Conservation (phyloP, 2,329 filamentous ascomycete species). For the Colletotrichum scovillei region DNA sequence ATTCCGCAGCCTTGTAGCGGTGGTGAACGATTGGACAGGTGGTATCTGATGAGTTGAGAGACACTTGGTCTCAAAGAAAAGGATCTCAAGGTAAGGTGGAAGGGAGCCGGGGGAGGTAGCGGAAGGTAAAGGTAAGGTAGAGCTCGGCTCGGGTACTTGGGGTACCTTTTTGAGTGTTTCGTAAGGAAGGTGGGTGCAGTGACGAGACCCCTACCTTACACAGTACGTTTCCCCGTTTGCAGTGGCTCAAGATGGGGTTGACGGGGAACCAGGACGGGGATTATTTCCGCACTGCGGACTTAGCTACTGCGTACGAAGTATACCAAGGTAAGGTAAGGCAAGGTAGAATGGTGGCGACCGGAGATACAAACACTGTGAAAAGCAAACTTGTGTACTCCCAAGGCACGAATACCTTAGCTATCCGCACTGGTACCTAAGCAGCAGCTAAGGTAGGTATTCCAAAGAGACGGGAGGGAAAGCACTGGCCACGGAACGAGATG, state of each 20-base stretch:
- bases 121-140: slow-evolving; percentile 5
- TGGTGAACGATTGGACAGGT: background rate
- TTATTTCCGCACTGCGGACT: background rate
- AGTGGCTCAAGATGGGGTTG: background rate
- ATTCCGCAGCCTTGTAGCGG: background rate
- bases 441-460: no score
- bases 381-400: background rate
- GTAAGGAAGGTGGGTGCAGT: slow-evolving; percentile 15
- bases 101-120: background rate
- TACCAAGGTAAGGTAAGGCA: background rate
- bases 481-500: background rate
- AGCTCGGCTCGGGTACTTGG: slow-evolving; percentile 17
- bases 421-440: no score
- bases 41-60: slow-evolving; percentile 1
- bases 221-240: slow-evolving; percentile 15
- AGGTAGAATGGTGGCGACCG: background rate
- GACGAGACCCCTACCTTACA: slow-evolving; percentile 11
- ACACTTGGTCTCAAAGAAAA: background rate
- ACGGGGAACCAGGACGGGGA: background rate
- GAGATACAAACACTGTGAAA: background rate
- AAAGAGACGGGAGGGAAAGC: background rate
- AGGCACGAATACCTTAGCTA: background rate
- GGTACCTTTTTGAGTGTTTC: slow-evolving; percentile 22
- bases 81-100: background rate
- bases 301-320: no score